Evolutionary conservation across 1,284 basidiomycete species (phyloP).

Genomic region (Porodaedalea pini): DNA sequence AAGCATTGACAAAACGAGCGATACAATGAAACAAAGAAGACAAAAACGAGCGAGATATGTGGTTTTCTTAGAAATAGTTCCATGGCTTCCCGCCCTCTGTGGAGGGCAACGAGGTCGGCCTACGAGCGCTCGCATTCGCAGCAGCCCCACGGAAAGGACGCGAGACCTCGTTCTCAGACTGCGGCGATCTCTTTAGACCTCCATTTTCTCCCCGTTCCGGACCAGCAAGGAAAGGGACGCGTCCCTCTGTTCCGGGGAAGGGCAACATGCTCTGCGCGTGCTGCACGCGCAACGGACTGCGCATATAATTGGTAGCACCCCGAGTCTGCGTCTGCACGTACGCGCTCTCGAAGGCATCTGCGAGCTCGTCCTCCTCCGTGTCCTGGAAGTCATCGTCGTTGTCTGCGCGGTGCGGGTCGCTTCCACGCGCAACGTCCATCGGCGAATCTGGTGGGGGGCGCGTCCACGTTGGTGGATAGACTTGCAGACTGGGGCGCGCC

Average conservation of each 20-base stretch:
- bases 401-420: constrained; percentile 12
- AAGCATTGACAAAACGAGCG: too few species aligned
- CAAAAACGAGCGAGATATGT: too few species aligned
- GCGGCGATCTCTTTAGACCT: not conserved
- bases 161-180: not conserved
- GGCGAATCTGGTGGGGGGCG: constrained; percentile 19
- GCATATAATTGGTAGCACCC: not conserved
- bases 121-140: not conserved
- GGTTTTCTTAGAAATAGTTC: constrained; percentile 6
- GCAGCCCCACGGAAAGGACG: not conserved
- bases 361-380: constrained; percentile 12
- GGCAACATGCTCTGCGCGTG: constrained; percentile 20
- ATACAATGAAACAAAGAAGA: too few species aligned
- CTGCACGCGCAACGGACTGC: constrained; percentile 9
- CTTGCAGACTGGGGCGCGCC: constrained; percentile 6
- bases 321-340: constrained; percentile 10
- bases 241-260: constrained; percentile 3
- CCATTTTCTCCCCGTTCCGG: not conserved
- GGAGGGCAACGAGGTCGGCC: constrained; percentile 16
- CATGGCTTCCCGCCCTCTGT: constrained; percentile 10
- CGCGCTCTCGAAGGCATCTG: constrained; percentile 14
- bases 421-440: constrained; percentile 12
- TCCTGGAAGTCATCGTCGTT: constrained; percentile 10
- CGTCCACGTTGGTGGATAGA: constrained; percentile 5
- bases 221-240: not conserved